Base-by-base conservation (phyloP, 2,329 filamentous ascomycete species). In the Thelonectria blattea region DNA sequence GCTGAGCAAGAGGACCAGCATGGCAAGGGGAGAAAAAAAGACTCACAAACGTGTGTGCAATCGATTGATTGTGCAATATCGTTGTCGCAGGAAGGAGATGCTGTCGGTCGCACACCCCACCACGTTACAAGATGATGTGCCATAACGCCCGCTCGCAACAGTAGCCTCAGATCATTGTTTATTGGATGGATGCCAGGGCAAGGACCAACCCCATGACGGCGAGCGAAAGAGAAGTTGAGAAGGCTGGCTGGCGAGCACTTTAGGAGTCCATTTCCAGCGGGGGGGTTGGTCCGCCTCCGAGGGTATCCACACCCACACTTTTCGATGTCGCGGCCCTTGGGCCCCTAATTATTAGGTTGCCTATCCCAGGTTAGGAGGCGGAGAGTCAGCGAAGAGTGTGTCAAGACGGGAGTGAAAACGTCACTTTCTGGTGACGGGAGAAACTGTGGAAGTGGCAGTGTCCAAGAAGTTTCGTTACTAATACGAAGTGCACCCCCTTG, bases 271-370 rank as follows among this genome's bases (percentile, higher is more conserved):
- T 14, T 41, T 37, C 41, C 18, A 46, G 41, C 27, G 14, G 27
- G 43, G 32, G 20, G 24, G 20, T 15, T 48, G 8, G n/a, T 17
- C 24, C 22, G 52, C 27, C 52, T 32, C 43, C 43, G 39, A 47
- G 32, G 11, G 52, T 43, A 55, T 55, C 52, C 52, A 55, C 52
- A 46, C 55, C 30, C 32, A 30, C 27, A 46, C 20, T 30, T 20
- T 37, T 37, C 17, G 41, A 54, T 54, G 41, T 24, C 43, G 32
- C 37, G 43, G 46, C 34, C 52, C 27, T 37, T 34, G 10, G 34
- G 34, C 15, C 34, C 34, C 34, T 32, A 47, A 46, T 24, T 37
- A 59, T 54, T 59, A 54, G 10, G 24, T 11, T 24, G 17, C 39
- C 12, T 43, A 43, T 14, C 34, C 34, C 34, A 37, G 34, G 34